phyloP scores from a whole-genome alignment of 2,329 filamentous ascomycete genomes.

The Neofusicoccum kwambonambiense region DNA sequence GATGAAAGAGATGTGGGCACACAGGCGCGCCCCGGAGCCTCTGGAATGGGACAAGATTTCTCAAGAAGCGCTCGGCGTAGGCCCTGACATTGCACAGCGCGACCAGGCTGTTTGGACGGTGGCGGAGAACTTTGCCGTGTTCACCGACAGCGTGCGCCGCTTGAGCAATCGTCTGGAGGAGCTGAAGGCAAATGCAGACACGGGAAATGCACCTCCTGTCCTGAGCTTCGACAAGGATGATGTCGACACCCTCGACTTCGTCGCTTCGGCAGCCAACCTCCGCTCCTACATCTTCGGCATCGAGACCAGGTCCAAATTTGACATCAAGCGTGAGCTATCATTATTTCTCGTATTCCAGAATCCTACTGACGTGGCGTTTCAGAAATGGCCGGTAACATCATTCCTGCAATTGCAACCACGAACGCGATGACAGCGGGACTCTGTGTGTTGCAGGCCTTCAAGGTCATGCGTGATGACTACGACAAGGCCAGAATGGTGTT shows the following conservation, averaged over 20 bases:
- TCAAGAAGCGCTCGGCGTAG: conserved; percentile 52
- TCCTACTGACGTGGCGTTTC: not conserved
- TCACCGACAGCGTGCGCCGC: conserved; percentile 77
- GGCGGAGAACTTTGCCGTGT: conserved; percentile 80
- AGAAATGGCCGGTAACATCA: conserved; percentile 99
- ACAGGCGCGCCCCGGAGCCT: conserved; percentile 68
- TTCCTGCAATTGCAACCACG: conserved; percentile 95
- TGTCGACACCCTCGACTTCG: conserved; percentile 90
- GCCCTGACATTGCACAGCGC: conserved; percentile 56
- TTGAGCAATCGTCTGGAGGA: conserved; percentile 72
- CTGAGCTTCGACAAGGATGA: conserved; percentile 97
- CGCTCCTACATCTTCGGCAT: conserved; percentile 88
- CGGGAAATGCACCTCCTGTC: conserved; percentile 52
- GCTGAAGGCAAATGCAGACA: conserved; percentile 56
- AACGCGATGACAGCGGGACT: conserved; percentile 94
- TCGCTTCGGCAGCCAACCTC: conserved; percentile 85
- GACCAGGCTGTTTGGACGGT: conserved; percentile 80
- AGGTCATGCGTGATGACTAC: conserved; percentile 74
- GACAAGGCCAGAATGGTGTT: conserved; percentile 80
- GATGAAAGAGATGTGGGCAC: conserved; percentile 97
- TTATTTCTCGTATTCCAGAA: not conserved
- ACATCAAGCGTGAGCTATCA: conserved; percentile 68
- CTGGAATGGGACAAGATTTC: conserved; percentile 67
- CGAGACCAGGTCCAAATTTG: conserved; percentile 83
- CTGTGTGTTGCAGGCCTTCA: conserved; percentile 89